These are phyloP conservation scores for Colletotrichum godetiae DNA, from an alignment of 2,329 filamentous ascomycete genomes.

Conservation along the genomic window DNA sequence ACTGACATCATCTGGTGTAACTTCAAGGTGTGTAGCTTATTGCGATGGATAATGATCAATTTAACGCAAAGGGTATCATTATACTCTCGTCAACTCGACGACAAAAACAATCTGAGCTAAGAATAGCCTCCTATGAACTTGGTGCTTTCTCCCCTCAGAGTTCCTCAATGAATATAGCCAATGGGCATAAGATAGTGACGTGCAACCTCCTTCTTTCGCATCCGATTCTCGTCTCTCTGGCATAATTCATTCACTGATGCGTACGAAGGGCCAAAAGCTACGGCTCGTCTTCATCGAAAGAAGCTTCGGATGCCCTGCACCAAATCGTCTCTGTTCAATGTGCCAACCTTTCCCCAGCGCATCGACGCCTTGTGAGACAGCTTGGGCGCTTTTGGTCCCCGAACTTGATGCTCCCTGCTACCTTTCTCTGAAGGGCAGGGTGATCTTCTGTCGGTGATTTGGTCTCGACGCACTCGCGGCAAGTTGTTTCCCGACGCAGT, in stretches of 20 bases:
- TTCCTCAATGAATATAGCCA: slow-evolving; percentile 17
- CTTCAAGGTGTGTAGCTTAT: neutral
- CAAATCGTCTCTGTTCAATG: slow-evolving; percentile 50
- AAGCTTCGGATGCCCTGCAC: slow-evolving; percentile 56
- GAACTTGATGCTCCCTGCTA: slow-evolving; percentile 42
- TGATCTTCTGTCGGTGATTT: slow-evolving; percentile 36
- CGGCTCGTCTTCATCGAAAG: slow-evolving; percentile 50
- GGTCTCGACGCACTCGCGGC: slow-evolving; percentile 36
- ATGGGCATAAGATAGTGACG: slow-evolving; percentile 3
- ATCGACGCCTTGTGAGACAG: slow-evolving; percentile 43
- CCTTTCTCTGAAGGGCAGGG: slow-evolving; percentile 42
- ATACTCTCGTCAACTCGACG: slow-evolving; percentile 26
- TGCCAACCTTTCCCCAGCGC: slow-evolving; percentile 50
- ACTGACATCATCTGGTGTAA: slow-evolving; percentile 10
- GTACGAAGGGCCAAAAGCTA: neutral
- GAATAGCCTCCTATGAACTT: slow-evolving; percentile 3
- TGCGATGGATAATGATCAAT: neutral
- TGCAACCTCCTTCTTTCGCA: slow-evolving; percentile 17
- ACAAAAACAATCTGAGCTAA: slow-evolving; percentile 21
- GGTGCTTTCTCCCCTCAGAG: neutral
- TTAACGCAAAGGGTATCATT: slow-evolving; percentile 30
- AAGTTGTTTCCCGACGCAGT: slow-evolving; percentile 40
- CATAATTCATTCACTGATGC: neutral
- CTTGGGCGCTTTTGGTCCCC: slow-evolving; percentile 21
- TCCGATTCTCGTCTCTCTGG: neutral